phyloP scores from a whole-genome alignment of 2,329 filamentous ascomycete genomes.

The Orbilia oligospora region DNA sequence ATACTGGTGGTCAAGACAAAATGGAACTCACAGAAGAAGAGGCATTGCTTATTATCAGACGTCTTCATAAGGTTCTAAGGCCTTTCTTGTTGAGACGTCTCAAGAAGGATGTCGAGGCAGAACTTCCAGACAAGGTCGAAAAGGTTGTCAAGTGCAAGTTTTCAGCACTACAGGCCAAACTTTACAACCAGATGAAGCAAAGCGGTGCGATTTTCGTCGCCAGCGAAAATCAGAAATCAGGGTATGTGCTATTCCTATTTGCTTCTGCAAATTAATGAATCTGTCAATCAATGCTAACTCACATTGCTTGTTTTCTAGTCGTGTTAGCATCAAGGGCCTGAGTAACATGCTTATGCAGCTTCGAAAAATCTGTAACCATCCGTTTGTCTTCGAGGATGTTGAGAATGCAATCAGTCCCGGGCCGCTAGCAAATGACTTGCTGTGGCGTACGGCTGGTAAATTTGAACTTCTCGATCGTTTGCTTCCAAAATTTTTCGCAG shows the following conservation, averaged over 20 bases:
- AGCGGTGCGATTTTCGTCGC: slow-evolving; percentile 95
- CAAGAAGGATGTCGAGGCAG: slow-evolving; percentile 99
- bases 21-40: slow-evolving; percentile 99
- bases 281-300: slow-evolving; percentile 10
- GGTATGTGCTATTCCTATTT: slow-evolving; percentile 34
- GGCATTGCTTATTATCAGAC: slow-evolving; percentile 96
- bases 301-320: slow-evolving; percentile 23
- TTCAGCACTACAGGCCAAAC: slow-evolving; percentile 89
- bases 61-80: slow-evolving; percentile 95
- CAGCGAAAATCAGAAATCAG: slow-evolving; percentile 79
- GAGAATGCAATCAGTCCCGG: slow-evolving; percentile 97
- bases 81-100: slow-evolving; percentile 97
- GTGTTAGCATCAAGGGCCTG: slow-evolving; percentile 72
- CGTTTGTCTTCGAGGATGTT: slow-evolving; percentile 97
- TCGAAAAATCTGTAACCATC: slow-evolving; percentile 98
- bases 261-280: background rate
- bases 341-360: slow-evolving; percentile 99
- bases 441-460: slow-evolving; percentile 97
- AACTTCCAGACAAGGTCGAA: slow-evolving; percentile 98
- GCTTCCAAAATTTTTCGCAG: slow-evolving; percentile 90
- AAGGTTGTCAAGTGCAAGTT: slow-evolving; percentile 99
- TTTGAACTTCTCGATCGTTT: slow-evolving; percentile 95
- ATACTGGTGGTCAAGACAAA: slow-evolving; percentile 97
- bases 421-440: slow-evolving; percentile 87
- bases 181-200: slow-evolving; percentile 97